Evolutionary conservation across 805 yeast species (phyloP), one percentile per base, ranked within the genome.

Genomic region (Candida pini): DNA sequence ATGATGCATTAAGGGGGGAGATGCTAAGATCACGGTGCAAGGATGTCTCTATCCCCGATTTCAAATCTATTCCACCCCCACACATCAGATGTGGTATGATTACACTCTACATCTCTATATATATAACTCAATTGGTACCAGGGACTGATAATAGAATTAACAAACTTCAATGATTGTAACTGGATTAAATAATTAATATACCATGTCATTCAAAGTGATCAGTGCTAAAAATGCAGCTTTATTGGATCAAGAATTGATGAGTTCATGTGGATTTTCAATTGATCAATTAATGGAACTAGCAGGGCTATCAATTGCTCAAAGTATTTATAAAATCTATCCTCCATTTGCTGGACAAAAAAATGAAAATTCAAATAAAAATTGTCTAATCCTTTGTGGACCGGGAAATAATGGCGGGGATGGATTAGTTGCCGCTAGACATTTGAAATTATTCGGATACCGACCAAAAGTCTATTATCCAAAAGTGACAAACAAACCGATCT

Each of bases 381-480:
- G 88, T 2, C 62, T 89, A 27, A 71, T 92, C 2, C 64, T 92
- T 5, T 87, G 81, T 9, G 98, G 98, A 0, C 97, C 97, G 0
- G 98, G 98, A 2, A 92, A 92, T 53, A 92, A 92, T 53, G 90
- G 96, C 2, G 98, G 97, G 2, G 98, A 92, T 60, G 98, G 97
- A 0, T 63, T 92, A 10, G 98, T 92, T 2, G 95, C 96, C 19
- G 95, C 97, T 2, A 69, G 98, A 28, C 98, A 92, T 55, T 64
- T 92, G 43, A 75, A 76, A 45, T 61, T 88, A 9, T 77, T 92
- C 68, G 92, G 92, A 2, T 86, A 78, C 54, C 62, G 64, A 5
- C 96, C 97, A 2, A 62, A 72, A 4, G 69, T 90, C 0, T 88
- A 71, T 56, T 89, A 88, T 51, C 97, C 97, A 3, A 85, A 79